Conservation (phyloP, 1,139 yeast genomes). For the Kodamaea fungicola region DNA sequence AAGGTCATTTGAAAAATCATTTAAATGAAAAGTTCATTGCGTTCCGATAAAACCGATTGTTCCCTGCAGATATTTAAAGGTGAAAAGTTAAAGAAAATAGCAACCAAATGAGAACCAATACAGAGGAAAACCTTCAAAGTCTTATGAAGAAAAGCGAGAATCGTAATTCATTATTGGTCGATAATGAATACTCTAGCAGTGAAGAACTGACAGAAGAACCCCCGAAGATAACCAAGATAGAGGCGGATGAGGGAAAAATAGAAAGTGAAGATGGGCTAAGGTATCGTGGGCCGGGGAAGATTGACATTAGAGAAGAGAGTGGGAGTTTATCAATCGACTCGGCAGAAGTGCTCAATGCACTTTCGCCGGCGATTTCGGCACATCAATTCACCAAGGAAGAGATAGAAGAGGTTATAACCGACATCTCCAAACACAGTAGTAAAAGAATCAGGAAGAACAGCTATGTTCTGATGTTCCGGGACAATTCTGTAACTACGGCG, state of each 20-base stretch:
- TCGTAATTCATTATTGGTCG: conserved; percentile 19
- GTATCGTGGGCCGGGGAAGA: no score
- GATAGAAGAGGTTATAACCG: conserved; percentile 1
- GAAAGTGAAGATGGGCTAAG: no score
- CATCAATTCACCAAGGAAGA: background rate
- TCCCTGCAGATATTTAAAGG: background rate
- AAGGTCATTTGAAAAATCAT: no score
- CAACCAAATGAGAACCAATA: conserved; percentile 3
- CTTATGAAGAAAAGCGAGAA: conserved; percentile 21
- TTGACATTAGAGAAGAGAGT: no score
- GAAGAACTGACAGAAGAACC: conserved; percentile 1
- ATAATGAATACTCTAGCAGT: conserved; percentile 19
- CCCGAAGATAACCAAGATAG: no score
- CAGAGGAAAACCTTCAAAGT: conserved; percentile 20
- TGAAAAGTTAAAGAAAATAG: background rate
- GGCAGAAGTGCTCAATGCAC: background rate
- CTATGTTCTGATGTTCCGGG: conserved; percentile 37
- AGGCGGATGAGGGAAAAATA: no score
- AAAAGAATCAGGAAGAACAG: conserved; percentile 6
- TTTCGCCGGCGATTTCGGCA: conserved; percentile 5
- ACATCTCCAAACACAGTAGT: conserved; percentile 2
- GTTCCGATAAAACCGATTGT: background rate
- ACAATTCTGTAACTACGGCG: conserved; percentile 39
- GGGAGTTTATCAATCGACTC: no score
- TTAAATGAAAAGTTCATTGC: no score